Conservation (phyloP, 75 land plant genomes). For the Sequoia sempervirens region DNA sequence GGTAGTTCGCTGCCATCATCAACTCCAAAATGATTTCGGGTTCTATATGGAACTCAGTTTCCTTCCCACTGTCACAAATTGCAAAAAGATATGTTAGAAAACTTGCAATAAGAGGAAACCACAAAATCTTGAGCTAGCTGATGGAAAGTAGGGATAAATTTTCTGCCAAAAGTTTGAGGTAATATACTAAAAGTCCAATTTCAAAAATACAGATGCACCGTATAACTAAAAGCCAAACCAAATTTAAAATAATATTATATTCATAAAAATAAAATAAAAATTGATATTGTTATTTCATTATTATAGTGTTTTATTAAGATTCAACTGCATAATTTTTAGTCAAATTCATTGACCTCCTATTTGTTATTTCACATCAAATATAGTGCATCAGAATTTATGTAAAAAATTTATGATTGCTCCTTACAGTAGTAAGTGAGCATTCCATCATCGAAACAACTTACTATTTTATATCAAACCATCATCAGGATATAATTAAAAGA, state of each 20-base stretch:
- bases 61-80: constrained; percentile 72
- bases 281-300: no score
- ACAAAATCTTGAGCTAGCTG: background rate
- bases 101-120: background rate
- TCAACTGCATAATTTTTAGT: no score
- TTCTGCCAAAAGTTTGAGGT: background rate
- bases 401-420: no score
- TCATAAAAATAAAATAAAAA: no score
- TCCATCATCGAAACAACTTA: no score
- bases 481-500: no score
- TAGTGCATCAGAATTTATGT: no score
- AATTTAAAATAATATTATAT: no score
- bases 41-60: constrained; percentile 93
- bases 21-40: constrained; percentile 93
- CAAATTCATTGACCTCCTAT: no score
- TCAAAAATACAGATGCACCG: background rate
- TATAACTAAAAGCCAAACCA: background rate
- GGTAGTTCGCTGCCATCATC: constrained; percentile 98
- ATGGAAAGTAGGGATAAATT: background rate
- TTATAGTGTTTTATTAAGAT: no score
- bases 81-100: background rate
- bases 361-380: no score
- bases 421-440: no score
- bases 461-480: background rate
- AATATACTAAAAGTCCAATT: background rate